Base-by-base conservation (phyloP, 2,329 filamentous ascomycete species). In the Botrytis aclada region DNA sequence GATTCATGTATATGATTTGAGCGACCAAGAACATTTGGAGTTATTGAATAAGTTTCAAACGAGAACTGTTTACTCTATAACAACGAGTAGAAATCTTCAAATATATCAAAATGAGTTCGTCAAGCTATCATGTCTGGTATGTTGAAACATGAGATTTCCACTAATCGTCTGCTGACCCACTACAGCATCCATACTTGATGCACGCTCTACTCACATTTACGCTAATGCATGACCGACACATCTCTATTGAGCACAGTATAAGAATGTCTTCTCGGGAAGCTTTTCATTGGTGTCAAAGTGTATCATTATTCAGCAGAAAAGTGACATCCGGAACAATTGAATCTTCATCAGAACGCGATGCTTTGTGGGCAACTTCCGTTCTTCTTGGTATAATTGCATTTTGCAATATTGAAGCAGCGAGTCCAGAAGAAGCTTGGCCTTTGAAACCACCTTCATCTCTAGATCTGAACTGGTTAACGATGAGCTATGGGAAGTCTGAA, bases 391-490 rank as follows among this genome's bases (percentile, higher is more conserved):
- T 83, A 34, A 81, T 84, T 0, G 80, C 84, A 14, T 84, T 87
- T 73, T 83, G 83, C 47, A 82, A 83, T 37, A 78, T 86, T 34
- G 84, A 86, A 45, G 81, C 82, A 0, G 74, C 77, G 0, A 80
- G 81, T 0, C 81, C 86, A 0, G 80, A 84, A 67, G 79, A 86
- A 71, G 83, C 86, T 3, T 92, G 89, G 89, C 89, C 89, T 0
- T 80, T 91, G 2, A 85, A 83, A 54, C 75, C 80, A 3, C 78
- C 82, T 0, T 81, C 81, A 0, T 74, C 81, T 0, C 77, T 80
- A 0, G 87, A 90, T 74, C 81, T 91, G 1, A 83, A 87, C 76
- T 92, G 89, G 89, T 78, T 91, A 3, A 85, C 82, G 67, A 84
- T 91, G 78, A 84, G 83, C 73, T 84, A 87, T 20, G 87, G 87